Conservation (phyloP, 2,329 filamentous ascomycete genomes). For the Clarireedia homoeocarpa region DNA sequence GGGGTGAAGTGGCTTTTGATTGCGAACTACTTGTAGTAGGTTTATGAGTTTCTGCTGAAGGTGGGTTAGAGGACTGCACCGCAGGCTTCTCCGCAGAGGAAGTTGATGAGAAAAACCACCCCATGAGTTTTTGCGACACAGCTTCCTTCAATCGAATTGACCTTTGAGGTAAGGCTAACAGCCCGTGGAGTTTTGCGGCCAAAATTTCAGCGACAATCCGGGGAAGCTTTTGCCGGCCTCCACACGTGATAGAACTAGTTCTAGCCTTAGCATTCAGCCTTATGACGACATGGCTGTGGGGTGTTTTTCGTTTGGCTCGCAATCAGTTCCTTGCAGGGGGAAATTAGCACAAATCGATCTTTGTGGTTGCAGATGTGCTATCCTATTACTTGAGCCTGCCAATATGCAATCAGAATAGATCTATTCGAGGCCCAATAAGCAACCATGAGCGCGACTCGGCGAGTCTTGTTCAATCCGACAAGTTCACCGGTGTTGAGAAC, state of each 20-base stretch:
- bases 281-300: slow-evolving; percentile 14
- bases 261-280: slow-evolving; percentile 7
- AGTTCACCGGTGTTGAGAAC: slow-evolving; percentile 29
- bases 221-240: background rate
- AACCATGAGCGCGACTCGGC: slow-evolving; percentile 23
- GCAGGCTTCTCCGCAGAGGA: slow-evolving; percentile 14
- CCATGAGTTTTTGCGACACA: slow-evolving; percentile 34
- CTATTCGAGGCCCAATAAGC: background rate
- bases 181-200: background rate
- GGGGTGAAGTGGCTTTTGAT: slow-evolving; percentile 10
- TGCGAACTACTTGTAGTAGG: slow-evolving; percentile 13
- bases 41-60: slow-evolving; percentile 9
- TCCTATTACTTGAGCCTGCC: too few relatives aligned
- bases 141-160: slow-evolving; percentile 10
- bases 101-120: slow-evolving; percentile 49
- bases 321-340: background rate
- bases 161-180: slow-evolving; percentile 1
- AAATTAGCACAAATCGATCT: too few relatives aligned
- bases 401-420: too few relatives aligned
- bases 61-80: background rate
- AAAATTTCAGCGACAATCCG: slow-evolving; percentile 2
- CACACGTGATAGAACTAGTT: slow-evolving; percentile 4
- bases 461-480: slow-evolving; percentile 29
- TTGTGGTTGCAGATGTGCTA: too few relatives aligned
- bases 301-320: background rate